A percentile compares a stretch with the other conserved stretches of the same genome.
These are phyloP conservation scores for Globisporangium cystogenes DNA, from an alignment of 352 stramenopile species.

Conservation along the genomic window DNA sequence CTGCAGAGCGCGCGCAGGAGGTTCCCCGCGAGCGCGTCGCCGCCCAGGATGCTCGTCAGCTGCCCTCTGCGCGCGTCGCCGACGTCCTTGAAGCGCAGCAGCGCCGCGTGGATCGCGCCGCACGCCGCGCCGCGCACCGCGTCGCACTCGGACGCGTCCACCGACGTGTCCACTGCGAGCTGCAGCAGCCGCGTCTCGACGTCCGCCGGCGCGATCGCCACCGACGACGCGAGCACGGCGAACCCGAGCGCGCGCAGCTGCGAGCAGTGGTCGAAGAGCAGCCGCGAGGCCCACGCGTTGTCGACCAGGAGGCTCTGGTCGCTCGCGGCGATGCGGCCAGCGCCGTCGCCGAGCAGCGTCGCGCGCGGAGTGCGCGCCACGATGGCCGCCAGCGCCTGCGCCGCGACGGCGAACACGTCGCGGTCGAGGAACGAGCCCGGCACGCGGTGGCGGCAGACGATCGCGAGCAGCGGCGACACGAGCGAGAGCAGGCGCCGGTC, in stretches of 20 bases:
- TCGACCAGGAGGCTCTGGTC: conserved; percentile 32
- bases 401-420: conserved; percentile 27
- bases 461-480: conserved; percentile 34
- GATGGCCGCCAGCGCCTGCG: conserved; percentile 34
- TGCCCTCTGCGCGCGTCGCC: conserved; percentile 11
- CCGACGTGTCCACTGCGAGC: conserved; percentile 40
- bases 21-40: conserved; percentile 14
- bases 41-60: conserved; percentile 17
- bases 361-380: conserved; percentile 18
- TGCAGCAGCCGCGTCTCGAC: conserved; percentile 20
- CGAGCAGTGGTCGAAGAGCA: conserved; percentile 58
- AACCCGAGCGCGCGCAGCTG: conserved; percentile 44
- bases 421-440: conserved; percentile 48
- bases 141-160: conserved; percentile 47
- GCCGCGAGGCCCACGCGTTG: conserved; percentile 40
- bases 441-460: conserved; percentile 43
- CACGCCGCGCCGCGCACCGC: conserved; percentile 43
- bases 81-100: conserved; percentile 19
- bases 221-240: conserved; percentile 11
- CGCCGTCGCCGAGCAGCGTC: conserved; percentile 14
- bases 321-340: conserved; percentile 23
- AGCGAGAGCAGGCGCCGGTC: conserved; percentile 30
- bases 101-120: conserved; percentile 17
- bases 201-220: not conserved
- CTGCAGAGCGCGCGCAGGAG: conserved; percentile 16